Conservation (phyloP, 1,284 basidiomycete species). For the Veloboletus limbatus region DNA sequence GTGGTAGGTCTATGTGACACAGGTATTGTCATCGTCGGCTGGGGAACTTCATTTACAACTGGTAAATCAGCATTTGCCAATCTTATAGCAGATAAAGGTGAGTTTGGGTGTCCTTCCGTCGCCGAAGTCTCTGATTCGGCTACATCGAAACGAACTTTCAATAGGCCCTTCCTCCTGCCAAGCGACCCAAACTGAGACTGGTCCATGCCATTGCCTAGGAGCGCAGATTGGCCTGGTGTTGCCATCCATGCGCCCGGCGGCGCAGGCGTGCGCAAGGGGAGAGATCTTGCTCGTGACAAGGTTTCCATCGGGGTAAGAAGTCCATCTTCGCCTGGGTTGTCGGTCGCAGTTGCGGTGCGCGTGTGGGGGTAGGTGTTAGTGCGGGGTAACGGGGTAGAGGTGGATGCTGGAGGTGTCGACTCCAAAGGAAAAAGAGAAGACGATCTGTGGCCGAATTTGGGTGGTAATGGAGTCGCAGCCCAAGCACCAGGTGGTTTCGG, state of each 20-base stretch:
- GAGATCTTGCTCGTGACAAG: slow-evolving; percentile 41
- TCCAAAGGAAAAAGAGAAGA: slow-evolving; percentile 33
- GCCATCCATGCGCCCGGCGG: slow-evolving; percentile 68
- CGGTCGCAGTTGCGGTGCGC: slow-evolving; percentile 13
- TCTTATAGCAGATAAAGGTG: slow-evolving; percentile 31
- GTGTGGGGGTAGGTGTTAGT: slow-evolving; percentile 26
- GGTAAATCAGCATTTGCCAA: slow-evolving; percentile 24
- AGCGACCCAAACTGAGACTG: slow-evolving; percentile 35
- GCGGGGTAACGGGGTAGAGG: slow-evolving; percentile 25
- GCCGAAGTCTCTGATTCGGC: slow-evolving; percentile 39
- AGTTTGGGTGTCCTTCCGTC: slow-evolving; percentile 34
- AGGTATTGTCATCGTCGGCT: neutral
- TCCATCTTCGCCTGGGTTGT: slow-evolving; percentile 28
- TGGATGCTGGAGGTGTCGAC: slow-evolving; percentile 32
- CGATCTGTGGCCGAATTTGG: slow-evolving; percentile 15
- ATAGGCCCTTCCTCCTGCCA: slow-evolving; percentile 36
- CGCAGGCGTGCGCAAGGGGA: slow-evolving; percentile 57
- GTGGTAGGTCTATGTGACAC: slow-evolving; percentile 15
- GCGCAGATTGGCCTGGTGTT: slow-evolving; percentile 49
- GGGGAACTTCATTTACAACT: slow-evolving; percentile 2
- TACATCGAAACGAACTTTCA: slow-evolving; percentile 70
- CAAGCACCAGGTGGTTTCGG: slow-evolving; percentile 69
- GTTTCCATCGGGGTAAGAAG: slow-evolving; percentile 45
- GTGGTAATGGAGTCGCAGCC: slow-evolving; percentile 54
- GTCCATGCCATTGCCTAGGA: slow-evolving; percentile 16